Base-by-base conservation (phyloP, 345 rosid genomes). In the Noccaea bulbosa region DNA sequence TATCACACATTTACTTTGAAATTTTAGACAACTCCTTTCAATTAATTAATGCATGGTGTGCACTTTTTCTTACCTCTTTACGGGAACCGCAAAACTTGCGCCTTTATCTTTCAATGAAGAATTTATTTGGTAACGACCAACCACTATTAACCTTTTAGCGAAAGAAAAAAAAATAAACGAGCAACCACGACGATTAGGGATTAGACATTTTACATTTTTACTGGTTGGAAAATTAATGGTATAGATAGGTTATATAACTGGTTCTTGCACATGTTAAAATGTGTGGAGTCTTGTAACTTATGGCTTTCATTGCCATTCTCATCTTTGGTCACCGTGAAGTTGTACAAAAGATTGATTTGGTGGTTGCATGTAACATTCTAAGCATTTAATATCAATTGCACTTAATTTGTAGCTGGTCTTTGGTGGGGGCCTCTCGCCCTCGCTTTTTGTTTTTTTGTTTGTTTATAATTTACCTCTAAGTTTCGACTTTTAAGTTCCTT, bases 21-120 rank as follows among this genome's bases (percentile, higher is more conserved):
- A 16, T 16, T 48, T 17, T 46, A 39, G 60, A 65, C 71, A 65
- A n/a, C 48, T 64, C 22, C 65, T 72, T 55, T 72, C 55, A 17
- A 38, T 47, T 6, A 72, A 24, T 72, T 46, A 73, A 65, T 65
- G 71, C 51, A 30, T 46, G n/a, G 51, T 72, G 51, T 65, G 71
- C 52, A 41, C 66, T 65, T 73, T 65, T 66, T 32, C 47, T 30
- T 5, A 24, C 27, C 14, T 20, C 6, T 43, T 22, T 43, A 24
- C 37, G 57, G 40, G 49, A 62, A 72, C 22, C 2, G 7, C 20
- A 54, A 54, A 54, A 11, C 43, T 72, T 24, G 27, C 27, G 22
- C 49, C 8, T 46, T 55, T 12, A 64, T 55, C 59, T 34, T 38
- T 55, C 65, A 46, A 65, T 72, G 71, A 65, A 64, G 24, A 54